Conservation (phyloP, 2,329 filamentous ascomycete genomes). For the Penicillium sclerotiorum region DNA sequence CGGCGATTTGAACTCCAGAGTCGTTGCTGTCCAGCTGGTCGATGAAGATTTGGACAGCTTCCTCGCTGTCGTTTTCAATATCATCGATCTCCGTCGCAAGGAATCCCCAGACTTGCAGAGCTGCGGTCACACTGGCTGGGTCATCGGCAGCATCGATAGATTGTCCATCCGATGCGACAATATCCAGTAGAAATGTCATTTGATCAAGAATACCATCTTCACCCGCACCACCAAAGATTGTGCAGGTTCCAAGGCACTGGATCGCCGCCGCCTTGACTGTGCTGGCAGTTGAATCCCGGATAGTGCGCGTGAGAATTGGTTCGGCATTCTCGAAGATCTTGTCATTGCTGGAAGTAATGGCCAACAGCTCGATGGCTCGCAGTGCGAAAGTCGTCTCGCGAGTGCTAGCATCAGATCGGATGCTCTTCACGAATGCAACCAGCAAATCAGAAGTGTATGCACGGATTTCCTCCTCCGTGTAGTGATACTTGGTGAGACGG, state of each 20-base stretch:
- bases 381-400: conserved; percentile 71
- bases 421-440: conserved; percentile 67
- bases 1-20: conserved; percentile 71
- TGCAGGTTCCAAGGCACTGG: conserved; percentile 71
- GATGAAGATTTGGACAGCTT: conserved; percentile 76
- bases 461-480: conserved; percentile 64
- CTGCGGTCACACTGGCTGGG: conserved; percentile 69
- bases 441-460: conserved; percentile 63
- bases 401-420: conserved; percentile 68
- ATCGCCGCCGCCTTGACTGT: conserved; percentile 70
- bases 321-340: conserved; percentile 66
- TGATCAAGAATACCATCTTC: conserved; percentile 69
- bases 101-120: conserved; percentile 77
- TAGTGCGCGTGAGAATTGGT: conserved; percentile 61
- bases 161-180: conserved; percentile 77
- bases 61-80: conserved; percentile 69
- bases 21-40: conserved; percentile 81
- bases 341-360: conserved; percentile 67
- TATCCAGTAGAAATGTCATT: conserved; percentile 75
- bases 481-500: conserved; percentile 69
- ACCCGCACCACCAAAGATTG: conserved; percentile 74
- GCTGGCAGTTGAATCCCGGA: conserved; percentile 68
- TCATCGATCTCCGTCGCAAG: conserved; percentile 77
- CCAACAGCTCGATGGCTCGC: conserved; percentile 70
- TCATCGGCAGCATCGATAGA: conserved; percentile 72